These are phyloP conservation scores for Noccaea caerulescens DNA, from an alignment of 345 rosid species.

Conservation along the genomic window DNA sequence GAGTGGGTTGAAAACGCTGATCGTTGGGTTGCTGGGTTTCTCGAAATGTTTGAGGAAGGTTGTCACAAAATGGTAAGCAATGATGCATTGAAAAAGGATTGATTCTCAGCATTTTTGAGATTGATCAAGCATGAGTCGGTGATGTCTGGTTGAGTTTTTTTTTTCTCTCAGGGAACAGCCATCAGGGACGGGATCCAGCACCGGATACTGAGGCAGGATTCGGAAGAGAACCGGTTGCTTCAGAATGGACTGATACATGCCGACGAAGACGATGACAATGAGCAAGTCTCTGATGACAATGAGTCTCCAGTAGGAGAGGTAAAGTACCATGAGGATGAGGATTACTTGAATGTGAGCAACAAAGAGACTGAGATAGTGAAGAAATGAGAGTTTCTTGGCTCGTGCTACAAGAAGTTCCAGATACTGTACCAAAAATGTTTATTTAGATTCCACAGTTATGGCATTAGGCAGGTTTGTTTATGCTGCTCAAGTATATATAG, in stretches of 20 bases:
- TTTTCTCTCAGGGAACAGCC: conserved; percentile 54
- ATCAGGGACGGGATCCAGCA: conserved; percentile 69
- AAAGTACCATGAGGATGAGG: conserved; percentile 23
- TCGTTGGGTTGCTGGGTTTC: conserved; percentile 68
- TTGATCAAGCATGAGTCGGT: background rate
- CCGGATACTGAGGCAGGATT: conserved; percentile 51
- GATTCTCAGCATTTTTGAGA: background rate
- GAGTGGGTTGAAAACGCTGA: conserved; percentile 74
- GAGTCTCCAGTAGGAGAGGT: conserved; percentile 34
- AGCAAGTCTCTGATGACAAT: conserved; percentile 41
- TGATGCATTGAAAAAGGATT: background rate
- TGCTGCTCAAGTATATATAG: background rate
- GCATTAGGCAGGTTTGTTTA: conserved; percentile 14
- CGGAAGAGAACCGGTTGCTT: conserved; percentile 42
- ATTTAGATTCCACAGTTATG: conserved; percentile 14
- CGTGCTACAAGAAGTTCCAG: background rate
- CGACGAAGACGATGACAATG: conserved; percentile 40
- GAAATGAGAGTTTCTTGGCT: conserved; percentile 18
- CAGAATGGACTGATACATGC: conserved; percentile 47
- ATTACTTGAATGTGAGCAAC: conserved; percentile 17
- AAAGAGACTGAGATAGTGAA: conserved; percentile 26
- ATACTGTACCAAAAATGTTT: background rate
- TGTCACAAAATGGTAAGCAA: conserved; percentile 66
- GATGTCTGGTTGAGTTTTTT: background rate
- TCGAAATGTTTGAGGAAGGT: conserved; percentile 74